Evolutionary conservation across 108 stramenopile genomes (phyloP).

Genomic region (Chaetoceros muelleri): DNA sequence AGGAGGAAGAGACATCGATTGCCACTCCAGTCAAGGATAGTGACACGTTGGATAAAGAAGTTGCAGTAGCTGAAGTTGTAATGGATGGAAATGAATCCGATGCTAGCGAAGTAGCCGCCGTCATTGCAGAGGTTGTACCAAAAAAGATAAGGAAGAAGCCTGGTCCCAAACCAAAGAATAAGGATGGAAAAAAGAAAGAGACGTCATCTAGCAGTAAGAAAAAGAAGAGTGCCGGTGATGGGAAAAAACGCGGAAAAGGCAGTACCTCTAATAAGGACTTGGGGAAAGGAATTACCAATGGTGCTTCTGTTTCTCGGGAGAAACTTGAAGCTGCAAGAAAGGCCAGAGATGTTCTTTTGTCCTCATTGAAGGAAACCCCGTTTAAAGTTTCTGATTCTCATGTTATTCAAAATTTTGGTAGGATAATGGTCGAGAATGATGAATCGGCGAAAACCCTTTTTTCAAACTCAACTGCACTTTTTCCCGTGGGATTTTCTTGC

Average conservation of each 20-base stretch:
- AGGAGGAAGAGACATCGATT: too few species aligned
- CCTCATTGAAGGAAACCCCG: slow-evolving; percentile 45
- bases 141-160: slow-evolving; percentile 17
- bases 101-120: slow-evolving; percentile 8
- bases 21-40: too few species aligned
- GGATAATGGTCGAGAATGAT: slow-evolving; percentile 26
- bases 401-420: slow-evolving; percentile 60
- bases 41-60: too few species aligned
- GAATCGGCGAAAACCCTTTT: slow-evolving; percentile 13
- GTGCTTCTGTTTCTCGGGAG: slow-evolving; percentile 22
- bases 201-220: slow-evolving; percentile 6
- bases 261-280: slow-evolving; percentile 13
- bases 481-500: slow-evolving; percentile 74
- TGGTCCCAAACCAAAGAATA: slow-evolving; percentile 1
- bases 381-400: slow-evolving; percentile 30
- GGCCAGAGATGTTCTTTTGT: slow-evolving; percentile 35
- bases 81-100: slow-evolving; percentile 13
- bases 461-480: slow-evolving; percentile 44
- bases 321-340: slow-evolving; percentile 41
- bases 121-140: slow-evolving; percentile 4
- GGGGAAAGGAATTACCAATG: slow-evolving; percentile 13
- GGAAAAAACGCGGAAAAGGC: slow-evolving; percentile 5
- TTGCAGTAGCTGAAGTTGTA: slow-evolving; percentile 16
- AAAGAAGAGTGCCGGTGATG: slow-evolving; percentile 2
- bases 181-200: slow-evolving; percentile 6